Evolutionary conservation across 805 yeast genomes (phyloP).

Genomic region (Starmerella davenportii): DNA sequence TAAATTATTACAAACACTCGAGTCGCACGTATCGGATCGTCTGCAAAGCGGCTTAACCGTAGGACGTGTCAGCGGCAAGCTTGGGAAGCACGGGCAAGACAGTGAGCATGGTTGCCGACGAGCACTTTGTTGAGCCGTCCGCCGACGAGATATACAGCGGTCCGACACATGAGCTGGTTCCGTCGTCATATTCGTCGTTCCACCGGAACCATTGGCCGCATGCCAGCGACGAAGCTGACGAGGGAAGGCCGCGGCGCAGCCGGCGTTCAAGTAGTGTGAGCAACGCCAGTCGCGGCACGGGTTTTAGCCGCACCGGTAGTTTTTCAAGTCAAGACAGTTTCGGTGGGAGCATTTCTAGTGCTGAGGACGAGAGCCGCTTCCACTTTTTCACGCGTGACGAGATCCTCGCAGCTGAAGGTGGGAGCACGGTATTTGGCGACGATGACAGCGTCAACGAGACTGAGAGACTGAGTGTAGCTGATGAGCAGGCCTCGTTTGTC

Average conservation of each 20-base stretch:
- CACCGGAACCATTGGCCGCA: constrained; percentile 29
- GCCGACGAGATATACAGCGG: constrained; percentile 49
- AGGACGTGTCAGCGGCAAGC: no score
- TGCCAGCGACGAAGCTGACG: constrained; percentile 8
- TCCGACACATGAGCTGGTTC: constrained; percentile 51
- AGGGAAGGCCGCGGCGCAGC: constrained; percentile 1
- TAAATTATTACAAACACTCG: no score
- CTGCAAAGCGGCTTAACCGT: no score
- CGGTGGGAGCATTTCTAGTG: constrained; percentile 1
- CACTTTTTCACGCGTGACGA: constrained; percentile 70
- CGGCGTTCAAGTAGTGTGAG: not conserved
- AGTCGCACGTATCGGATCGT: no score
- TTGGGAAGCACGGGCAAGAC: no score
- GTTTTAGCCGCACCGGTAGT: not conserved
- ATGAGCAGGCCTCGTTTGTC: not conserved
- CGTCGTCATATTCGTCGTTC: constrained; percentile 50
- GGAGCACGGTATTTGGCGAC: constrained; percentile 44
- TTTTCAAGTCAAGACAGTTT: not conserved
- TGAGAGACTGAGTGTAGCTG: not conserved
- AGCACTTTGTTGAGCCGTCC: constrained; percentile 18
- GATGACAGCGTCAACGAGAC: constrained; percentile 18
- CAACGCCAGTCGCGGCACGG: constrained; percentile 1
- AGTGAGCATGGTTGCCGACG: constrained; percentile 17
- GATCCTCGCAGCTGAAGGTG: constrained; percentile 71
- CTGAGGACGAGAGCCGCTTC: constrained; percentile 26